Evolutionary conservation across 306 rosid genomes (phyloP).

Genomic region (Glycine latifolia): DNA sequence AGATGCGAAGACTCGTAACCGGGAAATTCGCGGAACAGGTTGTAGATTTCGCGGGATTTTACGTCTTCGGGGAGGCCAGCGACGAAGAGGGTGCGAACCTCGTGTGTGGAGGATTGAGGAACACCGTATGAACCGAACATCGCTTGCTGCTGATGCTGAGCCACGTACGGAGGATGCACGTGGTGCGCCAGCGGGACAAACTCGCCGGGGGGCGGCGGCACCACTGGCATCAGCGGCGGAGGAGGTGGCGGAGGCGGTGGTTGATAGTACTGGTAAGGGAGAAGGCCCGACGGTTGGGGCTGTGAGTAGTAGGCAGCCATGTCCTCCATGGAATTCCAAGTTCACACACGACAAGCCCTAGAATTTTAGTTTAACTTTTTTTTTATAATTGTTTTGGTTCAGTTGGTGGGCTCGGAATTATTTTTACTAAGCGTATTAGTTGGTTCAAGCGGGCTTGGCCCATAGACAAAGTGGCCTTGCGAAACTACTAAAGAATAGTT

Average conservation of each 20-base stretch:
- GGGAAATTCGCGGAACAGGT: slow-evolving; percentile 85
- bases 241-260: slow-evolving; percentile 56
- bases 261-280: slow-evolving; percentile 70
- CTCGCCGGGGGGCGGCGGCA: slow-evolving; percentile 56
- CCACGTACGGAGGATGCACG: slow-evolving; percentile 51
- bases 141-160: slow-evolving; percentile 54
- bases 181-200: slow-evolving; percentile 50
- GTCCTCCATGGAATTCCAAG: slow-evolving; percentile 69
- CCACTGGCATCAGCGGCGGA: slow-evolving; percentile 10
- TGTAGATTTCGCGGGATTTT: slow-evolving; percentile 86
- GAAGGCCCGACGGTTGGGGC: slow-evolving; percentile 56
- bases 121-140: slow-evolving; percentile 56
- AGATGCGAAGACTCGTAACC: slow-evolving; percentile 97
- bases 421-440: not conserved
- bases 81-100: slow-evolving; percentile 90
- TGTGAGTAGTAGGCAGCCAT: slow-evolving; percentile 79
- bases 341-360: slow-evolving; percentile 46
- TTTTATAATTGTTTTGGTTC: too few species aligned
- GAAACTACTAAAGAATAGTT: too few species aligned
- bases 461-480: not conserved
- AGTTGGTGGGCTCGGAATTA: not conserved
- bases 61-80: slow-evolving; percentile 96
- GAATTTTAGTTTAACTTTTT: slow-evolving; percentile 2
- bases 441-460: not conserved
- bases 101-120: slow-evolving; percentile 55